These are phyloP conservation scores for Lepidium didymum DNA, from an alignment of 345 rosid species.

Conservation along the genomic window DNA sequence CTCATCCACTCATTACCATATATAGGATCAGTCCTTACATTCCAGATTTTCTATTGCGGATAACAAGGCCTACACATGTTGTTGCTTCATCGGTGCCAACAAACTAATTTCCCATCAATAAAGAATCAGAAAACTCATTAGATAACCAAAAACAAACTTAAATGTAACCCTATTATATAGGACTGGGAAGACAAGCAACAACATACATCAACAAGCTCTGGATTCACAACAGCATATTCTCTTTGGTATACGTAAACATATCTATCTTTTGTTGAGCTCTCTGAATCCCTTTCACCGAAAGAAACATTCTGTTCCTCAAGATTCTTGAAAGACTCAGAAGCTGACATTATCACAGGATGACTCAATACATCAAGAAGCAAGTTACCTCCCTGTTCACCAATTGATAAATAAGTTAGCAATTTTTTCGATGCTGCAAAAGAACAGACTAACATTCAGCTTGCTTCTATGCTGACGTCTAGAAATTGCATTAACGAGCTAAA, in stretches of 20 bases:
- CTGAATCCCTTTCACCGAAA: constrained; percentile 11
- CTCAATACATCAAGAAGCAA: constrained; percentile 43
- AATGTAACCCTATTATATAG: not conserved
- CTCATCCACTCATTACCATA: not conserved
- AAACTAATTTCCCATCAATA: constrained; percentile 34
- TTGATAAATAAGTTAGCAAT: not conserved
- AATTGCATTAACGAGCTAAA: not conserved
- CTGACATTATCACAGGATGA: constrained; percentile 46
- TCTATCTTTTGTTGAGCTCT: constrained; percentile 24
- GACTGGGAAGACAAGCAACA: not conserved
- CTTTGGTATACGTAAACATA: constrained; percentile 72
- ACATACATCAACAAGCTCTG: constrained; percentile 62
- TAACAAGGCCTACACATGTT: constrained; percentile 71
- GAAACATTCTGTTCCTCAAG: constrained; percentile 41
- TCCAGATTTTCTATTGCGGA: constrained; percentile 59
- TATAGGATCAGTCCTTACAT: constrained; percentile 43
- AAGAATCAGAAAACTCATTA: not conserved
- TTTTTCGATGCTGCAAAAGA: not conserved
- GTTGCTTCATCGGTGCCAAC: constrained; percentile 90
- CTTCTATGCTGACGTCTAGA: not conserved
- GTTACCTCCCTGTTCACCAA: constrained; percentile 39
- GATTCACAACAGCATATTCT: constrained; percentile 72
- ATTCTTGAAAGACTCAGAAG: constrained; percentile 45
- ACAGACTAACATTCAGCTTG: not conserved
- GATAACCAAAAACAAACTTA: not conserved